Percentiles rank a stretch among this genome's conserved stretches.
phyloP scores from a whole-genome alignment of 2,329 filamentous ascomycete species.

The Aspergillus neoniger region DNA sequence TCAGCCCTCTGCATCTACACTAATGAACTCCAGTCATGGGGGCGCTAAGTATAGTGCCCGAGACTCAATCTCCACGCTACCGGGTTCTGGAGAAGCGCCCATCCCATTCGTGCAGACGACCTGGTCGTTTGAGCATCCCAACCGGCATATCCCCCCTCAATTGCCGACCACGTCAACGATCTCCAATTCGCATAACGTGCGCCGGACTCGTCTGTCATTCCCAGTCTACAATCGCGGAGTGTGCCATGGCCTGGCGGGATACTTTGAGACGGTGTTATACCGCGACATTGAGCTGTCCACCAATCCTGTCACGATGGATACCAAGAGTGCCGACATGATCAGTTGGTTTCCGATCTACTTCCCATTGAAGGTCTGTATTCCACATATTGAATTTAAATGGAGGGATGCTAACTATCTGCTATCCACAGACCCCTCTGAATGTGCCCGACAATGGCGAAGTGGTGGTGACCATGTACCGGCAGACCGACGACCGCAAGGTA shows the following conservation, averaged over 20 bases:
- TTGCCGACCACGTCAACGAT: slow-evolving; percentile 50
- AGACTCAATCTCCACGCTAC: slow-evolving; percentile 31
- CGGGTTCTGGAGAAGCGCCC: slow-evolving; percentile 31
- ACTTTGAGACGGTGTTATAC: slow-evolving; percentile 97
- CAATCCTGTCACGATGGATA: slow-evolving; percentile 85
- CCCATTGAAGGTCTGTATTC: slow-evolving; percentile 68
- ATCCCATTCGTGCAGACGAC: slow-evolving; percentile 45
- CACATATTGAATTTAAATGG: too few relatives aligned
- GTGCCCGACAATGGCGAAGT: slow-evolving; percentile 82
- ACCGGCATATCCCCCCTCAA: slow-evolving; percentile 39
- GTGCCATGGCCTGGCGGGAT: slow-evolving; percentile 87
- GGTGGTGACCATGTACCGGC: slow-evolving; percentile 91
- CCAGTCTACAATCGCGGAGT: slow-evolving; percentile 76
- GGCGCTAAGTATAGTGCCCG: slow-evolving; percentile 25
- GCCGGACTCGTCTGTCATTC: slow-evolving; percentile 78
- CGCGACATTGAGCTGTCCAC: slow-evolving; percentile 83
- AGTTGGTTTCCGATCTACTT: slow-evolving; percentile 99
- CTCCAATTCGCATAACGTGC: slow-evolving; percentile 86
- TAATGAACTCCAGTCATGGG: slow-evolving; percentile 15
- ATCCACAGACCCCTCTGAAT: slow-evolving; percentile 73
- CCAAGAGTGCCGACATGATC: slow-evolving; percentile 96
- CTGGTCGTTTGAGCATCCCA: slow-evolving; percentile 49
- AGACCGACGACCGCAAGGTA: slow-evolving; percentile 91
- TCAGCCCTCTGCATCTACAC: slow-evolving; percentile 44
- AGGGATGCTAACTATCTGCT: neutral